phyloP scores from a whole-genome alignment of 1,284 basidiomycete species.

The Cryptococcus jaspeensis region DNA sequence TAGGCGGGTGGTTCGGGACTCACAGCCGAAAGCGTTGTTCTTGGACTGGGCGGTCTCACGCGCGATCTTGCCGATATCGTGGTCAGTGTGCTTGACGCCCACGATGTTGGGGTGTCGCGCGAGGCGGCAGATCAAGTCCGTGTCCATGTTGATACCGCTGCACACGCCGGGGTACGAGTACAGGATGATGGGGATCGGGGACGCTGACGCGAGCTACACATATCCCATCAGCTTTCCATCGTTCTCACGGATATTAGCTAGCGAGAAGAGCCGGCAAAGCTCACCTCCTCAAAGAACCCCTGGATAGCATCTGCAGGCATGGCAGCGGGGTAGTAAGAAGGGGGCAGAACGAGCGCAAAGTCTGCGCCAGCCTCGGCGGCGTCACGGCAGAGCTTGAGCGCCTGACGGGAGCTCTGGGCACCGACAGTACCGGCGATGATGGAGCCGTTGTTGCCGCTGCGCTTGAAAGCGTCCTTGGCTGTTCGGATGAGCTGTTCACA shows the following conservation, averaged over 20 bases:
- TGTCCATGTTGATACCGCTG: slow-evolving; percentile 38
- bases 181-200: slow-evolving; percentile 37
- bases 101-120: slow-evolving; percentile 39
- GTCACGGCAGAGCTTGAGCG: slow-evolving; percentile 24
- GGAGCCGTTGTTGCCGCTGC: slow-evolving; percentile 19
- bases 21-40: slow-evolving; percentile 17
- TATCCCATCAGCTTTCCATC: neutral
- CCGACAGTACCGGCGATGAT: slow-evolving; percentile 38
- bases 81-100: slow-evolving; percentile 46
- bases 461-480: slow-evolving; percentile 24
- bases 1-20: too few species aligned
- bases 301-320: slow-evolving; percentile 28
- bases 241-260: too few species aligned
- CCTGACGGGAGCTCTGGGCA: slow-evolving; percentile 32
- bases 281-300: slow-evolving; percentile 33
- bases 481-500: slow-evolving; percentile 29
- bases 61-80: slow-evolving; percentile 44
- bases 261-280: neutral
- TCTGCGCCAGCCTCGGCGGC: slow-evolving; percentile 33
- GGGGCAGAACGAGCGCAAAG: slow-evolving; percentile 33
- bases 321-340: slow-evolving; percentile 30
- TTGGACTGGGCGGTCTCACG: slow-evolving; percentile 19
- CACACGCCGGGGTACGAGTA: slow-evolving; percentile 41
- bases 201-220: slow-evolving; percentile 30
- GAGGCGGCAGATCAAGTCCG: slow-evolving; percentile 30